These are phyloP conservation scores for Arctium minus DNA, from an alignment of 129 eudicot genomes.

Conservation along the genomic window DNA sequence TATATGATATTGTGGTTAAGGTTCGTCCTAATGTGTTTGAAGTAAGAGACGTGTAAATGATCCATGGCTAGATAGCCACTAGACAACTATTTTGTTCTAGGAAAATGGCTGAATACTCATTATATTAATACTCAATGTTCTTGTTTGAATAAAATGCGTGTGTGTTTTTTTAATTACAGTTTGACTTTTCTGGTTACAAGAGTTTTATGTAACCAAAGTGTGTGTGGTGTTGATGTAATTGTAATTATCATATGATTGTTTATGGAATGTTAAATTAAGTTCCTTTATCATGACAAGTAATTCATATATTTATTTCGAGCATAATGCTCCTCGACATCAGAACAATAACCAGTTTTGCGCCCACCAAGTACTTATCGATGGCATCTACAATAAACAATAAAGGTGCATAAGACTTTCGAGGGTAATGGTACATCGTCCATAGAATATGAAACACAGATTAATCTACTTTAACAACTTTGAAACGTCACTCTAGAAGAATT, in stretches of 20 bases:
- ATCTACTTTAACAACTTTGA: neutral
- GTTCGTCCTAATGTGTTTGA: constrained; percentile 64
- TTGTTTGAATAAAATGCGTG: neutral
- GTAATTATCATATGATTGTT: neutral
- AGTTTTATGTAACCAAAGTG: neutral
- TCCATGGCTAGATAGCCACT: neutral
- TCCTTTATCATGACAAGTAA: neutral
- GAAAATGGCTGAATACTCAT: neutral
- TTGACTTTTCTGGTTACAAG: neutral
- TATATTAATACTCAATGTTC: neutral
- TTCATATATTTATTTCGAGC: neutral
- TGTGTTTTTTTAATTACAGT: neutral
- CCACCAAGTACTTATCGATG: neutral
- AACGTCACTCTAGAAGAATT: neutral
- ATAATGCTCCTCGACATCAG: neutral
- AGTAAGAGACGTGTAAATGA: constrained; percentile 46
- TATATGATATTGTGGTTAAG: constrained; percentile 85
- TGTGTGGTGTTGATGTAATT: neutral
- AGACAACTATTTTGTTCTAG: neutral
- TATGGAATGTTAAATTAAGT: neutral
- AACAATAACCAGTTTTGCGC: neutral
- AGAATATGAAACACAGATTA: neutral
- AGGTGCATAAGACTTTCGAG: neutral
- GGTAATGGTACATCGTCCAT: neutral
- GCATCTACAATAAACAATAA: neutral